Base-by-base conservation (phyloP, 163 green algal genomes). In the Chloroidium sp. region DNA sequence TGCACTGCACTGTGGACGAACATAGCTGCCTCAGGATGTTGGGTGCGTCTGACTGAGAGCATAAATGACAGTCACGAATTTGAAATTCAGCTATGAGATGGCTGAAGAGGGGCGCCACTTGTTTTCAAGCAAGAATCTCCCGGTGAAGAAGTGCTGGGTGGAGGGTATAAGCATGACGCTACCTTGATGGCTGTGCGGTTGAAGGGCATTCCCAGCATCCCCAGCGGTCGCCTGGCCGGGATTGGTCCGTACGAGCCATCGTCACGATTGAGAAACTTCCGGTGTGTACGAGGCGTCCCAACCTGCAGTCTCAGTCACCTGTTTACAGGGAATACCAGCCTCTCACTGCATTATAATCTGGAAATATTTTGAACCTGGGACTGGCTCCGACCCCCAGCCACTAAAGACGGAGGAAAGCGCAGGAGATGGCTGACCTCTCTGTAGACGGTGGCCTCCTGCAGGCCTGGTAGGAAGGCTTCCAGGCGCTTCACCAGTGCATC, bases 151-250 rank as follows among this genome's bases (percentile, higher is more conserved):
- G 6, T 6, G 64, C 64, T 72, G 64, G 64, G 6, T 72, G 64
- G 64, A 72, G 64, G 64, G 6, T 6, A 10, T 10, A 6, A 72
- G 64, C 64, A 10, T 6, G 6, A 72, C 8, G 64, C 2, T 58
- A 62, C 79, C 80, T 84, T 86, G 75, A 87, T 14, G n/a, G 80
- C 75, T 83, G 88, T 91, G 69, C 85, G 88, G 87, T 98, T 98
- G 87, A 99, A 95, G 12, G 95, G 95, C 95, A 99, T 98, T 81
- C 87, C 91, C 36, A 99, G 85, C 88, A 99, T 97, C 62, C 95
- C 95, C 4, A 94, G 83, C 2, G 94, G 95, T 10, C 88, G 88
- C 14, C 90, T 85, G 1, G 92, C 90, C 68, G 95, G 95, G 80
- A 98, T 98, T 79, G 95, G 95, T 4, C 95, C 95, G 83, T 99